phyloP scores from a whole-genome alignment of 2,329 filamentous ascomycete species.

The Paracoccidioides brasiliensis region DNA sequence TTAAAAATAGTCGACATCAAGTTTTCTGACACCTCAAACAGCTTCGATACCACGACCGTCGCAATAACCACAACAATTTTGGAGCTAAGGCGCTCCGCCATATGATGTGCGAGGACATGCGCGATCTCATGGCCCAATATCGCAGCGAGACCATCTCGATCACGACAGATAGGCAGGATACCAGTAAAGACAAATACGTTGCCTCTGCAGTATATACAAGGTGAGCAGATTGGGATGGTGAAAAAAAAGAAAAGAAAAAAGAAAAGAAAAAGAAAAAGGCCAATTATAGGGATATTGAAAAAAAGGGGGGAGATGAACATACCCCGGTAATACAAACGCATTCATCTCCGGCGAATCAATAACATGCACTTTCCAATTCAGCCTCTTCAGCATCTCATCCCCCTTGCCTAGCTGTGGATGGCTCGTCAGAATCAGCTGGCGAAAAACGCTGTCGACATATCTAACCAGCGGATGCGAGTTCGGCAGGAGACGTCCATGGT shows the following conservation, averaged over 20 bases:
- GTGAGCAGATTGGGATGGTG: too few species aligned
- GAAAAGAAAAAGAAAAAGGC: background rate
- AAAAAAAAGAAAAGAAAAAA: background rate
- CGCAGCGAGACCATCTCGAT: constrained; percentile 47
- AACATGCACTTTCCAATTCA: constrained; percentile 51
- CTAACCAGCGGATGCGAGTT: constrained; percentile 35
- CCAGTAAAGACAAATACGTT: constrained; percentile 54
- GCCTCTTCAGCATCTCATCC: constrained; percentile 19
- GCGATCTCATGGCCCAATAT: constrained; percentile 52
- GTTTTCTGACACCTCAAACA: constrained; percentile 31
- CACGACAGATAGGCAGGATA: constrained; percentile 43
- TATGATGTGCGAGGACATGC: constrained; percentile 47
- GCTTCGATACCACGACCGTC: constrained; percentile 16
- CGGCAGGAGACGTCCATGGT: constrained; percentile 36
- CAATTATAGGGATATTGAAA: background rate
- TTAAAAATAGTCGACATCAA: constrained; percentile 32
- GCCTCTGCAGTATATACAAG: constrained; percentile 25
- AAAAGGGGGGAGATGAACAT: constrained; percentile 8
- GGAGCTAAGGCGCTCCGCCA: constrained; percentile 42
- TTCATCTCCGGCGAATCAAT: constrained; percentile 39
- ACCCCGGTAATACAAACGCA: constrained; percentile 51
- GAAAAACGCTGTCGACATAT: constrained; percentile 40
- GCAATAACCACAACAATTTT: constrained; percentile 22
- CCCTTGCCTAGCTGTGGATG: constrained; percentile 19
- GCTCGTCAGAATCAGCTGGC: constrained; percentile 41